phyloP scores from a whole-genome alignment of 169 alveolate species.

The Plasmodium ovale region DNA sequence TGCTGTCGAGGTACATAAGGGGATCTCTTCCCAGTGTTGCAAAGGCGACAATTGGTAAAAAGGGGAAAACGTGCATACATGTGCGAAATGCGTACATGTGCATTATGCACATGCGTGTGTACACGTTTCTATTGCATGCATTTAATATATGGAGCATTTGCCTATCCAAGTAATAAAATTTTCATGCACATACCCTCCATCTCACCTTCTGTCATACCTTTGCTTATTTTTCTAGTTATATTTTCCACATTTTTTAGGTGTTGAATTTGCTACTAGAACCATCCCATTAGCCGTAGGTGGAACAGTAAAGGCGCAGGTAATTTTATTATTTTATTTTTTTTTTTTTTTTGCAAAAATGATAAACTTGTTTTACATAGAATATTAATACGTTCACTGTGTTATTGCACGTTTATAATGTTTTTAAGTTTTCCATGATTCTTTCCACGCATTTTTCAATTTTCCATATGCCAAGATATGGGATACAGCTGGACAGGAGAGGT shows the following conservation, averaged over 20 bases:
- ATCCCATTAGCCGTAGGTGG: constrained; percentile 97
- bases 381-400: background rate
- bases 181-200: background rate
- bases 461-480: constrained; percentile 92
- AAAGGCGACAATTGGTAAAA: constrained; percentile 95
- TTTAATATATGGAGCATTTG: background rate
- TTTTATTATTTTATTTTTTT: constrained; percentile 12
- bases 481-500: constrained; percentile 97
- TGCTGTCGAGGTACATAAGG: constrained; percentile 95
- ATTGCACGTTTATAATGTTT: background rate
- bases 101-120: background rate
- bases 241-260: constrained; percentile 82
- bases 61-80: background rate
- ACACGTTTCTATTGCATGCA: background rate
- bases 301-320: constrained; percentile 94
- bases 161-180: too few species aligned
- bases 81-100: too few species aligned
- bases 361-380: background rate
- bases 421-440: background rate
- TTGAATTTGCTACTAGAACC: constrained; percentile 98
- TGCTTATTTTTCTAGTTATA: background rate
- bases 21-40: constrained; percentile 96
- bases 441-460: background rate
- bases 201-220: background rate
- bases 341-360: background rate